These are phyloP conservation scores for Nadsonia starkeyi-henricii DNA, from an alignment of 1,139 yeast species.

Conservation along the genomic window DNA sequence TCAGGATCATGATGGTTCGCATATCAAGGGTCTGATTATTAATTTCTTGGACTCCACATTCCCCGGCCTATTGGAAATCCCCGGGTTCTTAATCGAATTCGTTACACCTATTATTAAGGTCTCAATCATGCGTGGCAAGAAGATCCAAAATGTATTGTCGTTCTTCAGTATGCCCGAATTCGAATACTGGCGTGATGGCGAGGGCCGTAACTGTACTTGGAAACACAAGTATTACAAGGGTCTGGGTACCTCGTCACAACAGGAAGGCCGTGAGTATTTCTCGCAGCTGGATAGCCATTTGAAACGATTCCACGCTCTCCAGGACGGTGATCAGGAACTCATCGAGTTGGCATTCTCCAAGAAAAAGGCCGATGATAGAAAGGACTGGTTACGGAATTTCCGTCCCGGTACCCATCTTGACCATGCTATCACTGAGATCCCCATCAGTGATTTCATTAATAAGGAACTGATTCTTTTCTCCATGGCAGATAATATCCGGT, in stretches of 20 bases:
- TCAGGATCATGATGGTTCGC: conserved; percentile 99
- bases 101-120: conserved; percentile 96
- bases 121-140: conserved; percentile 55
- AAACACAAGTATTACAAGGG: conserved; percentile 95
- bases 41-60: conserved; percentile 88
- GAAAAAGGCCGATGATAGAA: conserved; percentile 92
- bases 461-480: conserved; percentile 90
- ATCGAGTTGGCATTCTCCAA: conserved; percentile 93
- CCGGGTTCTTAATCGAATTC: conserved; percentile 86
- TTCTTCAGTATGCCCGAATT: conserved; percentile 95
- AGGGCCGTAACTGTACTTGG: conserved; percentile 69
- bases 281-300: conserved; percentile 74
- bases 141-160: conserved; percentile 40
- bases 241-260: conserved; percentile 81
- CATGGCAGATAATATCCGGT: conserved; percentile 92
- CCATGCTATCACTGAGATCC: conserved; percentile 62
- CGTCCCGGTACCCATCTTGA: conserved; percentile 89
- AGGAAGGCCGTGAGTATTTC: conserved; percentile 83
- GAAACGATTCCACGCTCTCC: conserved; percentile 71
- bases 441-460: conserved; percentile 87
- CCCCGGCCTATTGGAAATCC: conserved; percentile 82
- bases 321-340: conserved; percentile 63
- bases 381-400: conserved; percentile 86
- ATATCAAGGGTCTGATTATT: conserved; percentile 89
- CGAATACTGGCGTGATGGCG: conserved; percentile 82